These are phyloP conservation scores for Rubus idaeus DNA, from an alignment of 306 rosid species.

Conservation along the genomic window DNA sequence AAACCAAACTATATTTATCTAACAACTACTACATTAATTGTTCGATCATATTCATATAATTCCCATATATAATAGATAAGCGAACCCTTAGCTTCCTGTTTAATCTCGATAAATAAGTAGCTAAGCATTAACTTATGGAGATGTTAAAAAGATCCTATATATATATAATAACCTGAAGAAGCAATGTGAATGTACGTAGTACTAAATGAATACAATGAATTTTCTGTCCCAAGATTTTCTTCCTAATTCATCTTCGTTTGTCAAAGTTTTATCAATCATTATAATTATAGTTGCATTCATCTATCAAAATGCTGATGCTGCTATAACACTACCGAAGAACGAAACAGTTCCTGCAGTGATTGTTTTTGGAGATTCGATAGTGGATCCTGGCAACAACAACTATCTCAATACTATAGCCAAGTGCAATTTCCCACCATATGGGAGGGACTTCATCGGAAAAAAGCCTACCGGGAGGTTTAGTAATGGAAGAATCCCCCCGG, in stretches of 20 bases:
- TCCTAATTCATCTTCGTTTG: slow-evolving; percentile 7
- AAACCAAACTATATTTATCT: background rate
- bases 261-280: slow-evolving; percentile 19
- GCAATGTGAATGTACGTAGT: background rate
- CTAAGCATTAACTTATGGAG: no score
- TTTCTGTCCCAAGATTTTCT: slow-evolving; percentile 10
- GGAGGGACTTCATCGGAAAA: slow-evolving; percentile 51
- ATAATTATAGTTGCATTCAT: slow-evolving; percentile 13
- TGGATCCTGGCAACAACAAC: slow-evolving; percentile 74
- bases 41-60: background rate
- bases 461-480: slow-evolving; percentile 65
- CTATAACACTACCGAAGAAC: slow-evolving; percentile 23
- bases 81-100: background rate
- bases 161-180: background rate
- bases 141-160: background rate
- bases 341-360: slow-evolving; percentile 57
- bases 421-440: slow-evolving; percentile 69
- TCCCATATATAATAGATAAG: background rate
- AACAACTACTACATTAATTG: slow-evolving; percentile 4
- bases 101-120: background rate
- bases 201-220: background rate
- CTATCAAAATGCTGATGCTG: slow-evolving; percentile 5
- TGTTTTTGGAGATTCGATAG: slow-evolving; percentile 69
- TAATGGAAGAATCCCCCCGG: slow-evolving; percentile 64
- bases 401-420: slow-evolving; percentile 40